phyloP scores from a whole-genome alignment of 768 basidiomycete genomes.

The Guyanaporus albipodus region DNA sequence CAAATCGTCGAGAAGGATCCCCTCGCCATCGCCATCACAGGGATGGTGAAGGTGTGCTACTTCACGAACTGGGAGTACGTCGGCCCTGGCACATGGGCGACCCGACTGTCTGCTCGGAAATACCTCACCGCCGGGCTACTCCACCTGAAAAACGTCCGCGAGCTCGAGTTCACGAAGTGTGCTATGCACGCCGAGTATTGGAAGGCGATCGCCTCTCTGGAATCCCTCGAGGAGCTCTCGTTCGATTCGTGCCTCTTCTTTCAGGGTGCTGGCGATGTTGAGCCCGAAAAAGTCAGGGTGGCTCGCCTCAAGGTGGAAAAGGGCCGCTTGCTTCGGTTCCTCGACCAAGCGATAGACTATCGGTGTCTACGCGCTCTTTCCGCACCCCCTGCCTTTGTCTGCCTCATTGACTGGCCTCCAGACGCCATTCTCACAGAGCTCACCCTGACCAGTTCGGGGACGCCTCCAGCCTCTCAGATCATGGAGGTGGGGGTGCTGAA shows the following conservation, averaged over 20 bases:
- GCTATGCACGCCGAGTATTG: constrained; percentile 17
- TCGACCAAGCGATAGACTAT: not conserved
- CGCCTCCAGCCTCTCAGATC: too few species aligned
- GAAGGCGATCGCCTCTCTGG: constrained; percentile 7
- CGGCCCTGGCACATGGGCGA: not conserved
- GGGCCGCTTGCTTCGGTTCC: too few species aligned
- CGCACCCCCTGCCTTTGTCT: not conserved
- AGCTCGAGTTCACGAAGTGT: constrained; percentile 8
- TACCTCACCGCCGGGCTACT: too few species aligned
- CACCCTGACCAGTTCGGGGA: too few species aligned
- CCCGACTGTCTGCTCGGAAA: not conserved
- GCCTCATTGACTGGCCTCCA: not conserved
- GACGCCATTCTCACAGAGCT: constrained; percentile 6
- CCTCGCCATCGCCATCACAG: constrained; percentile 30
- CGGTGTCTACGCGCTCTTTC: not conserved
- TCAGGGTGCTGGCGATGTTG: not conserved
- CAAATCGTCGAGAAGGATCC: constrained; percentile 25
- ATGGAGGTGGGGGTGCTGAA: too few species aligned
- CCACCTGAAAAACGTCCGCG: too few species aligned
- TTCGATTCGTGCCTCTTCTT: constrained; percentile 7
- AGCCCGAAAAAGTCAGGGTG: constrained; percentile 4
- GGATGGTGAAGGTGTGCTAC: constrained; percentile 26
- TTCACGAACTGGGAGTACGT: constrained; percentile 3
- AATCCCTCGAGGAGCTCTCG: constrained; percentile 14
- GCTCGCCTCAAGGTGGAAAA: constrained; percentile 5